These are phyloP conservation scores for Microbotryomycetes sp. DNA, from an alignment of 1,284 basidiomycete genomes.

Conservation along the genomic window DNA sequence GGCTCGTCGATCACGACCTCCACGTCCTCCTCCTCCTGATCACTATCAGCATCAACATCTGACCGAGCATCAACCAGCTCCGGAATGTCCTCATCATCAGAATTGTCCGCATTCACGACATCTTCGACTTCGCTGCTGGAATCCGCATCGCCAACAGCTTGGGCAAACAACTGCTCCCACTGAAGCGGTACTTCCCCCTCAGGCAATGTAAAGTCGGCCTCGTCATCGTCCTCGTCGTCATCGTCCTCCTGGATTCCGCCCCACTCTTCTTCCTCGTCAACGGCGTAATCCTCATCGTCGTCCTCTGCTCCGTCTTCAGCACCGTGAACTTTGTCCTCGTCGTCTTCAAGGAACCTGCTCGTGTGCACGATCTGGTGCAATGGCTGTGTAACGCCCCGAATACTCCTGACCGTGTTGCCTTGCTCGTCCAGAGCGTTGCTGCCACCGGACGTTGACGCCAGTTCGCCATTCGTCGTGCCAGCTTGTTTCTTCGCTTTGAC, in stretches of 20 bases:
- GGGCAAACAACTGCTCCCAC: slow-evolving; percentile 33
- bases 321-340: slow-evolving; percentile 42
- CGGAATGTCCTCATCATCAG: background rate
- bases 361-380: slow-evolving; percentile 51
- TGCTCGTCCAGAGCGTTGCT: slow-evolving; percentile 38
- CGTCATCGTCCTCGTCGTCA: slow-evolving; percentile 42
- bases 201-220: slow-evolving; percentile 6
- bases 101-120: background rate
- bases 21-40: slow-evolving; percentile 24
- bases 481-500: slow-evolving; percentile 29
- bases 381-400: slow-evolving; percentile 52
- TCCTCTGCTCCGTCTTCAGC: slow-evolving; percentile 44
- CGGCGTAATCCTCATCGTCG: slow-evolving; percentile 26
- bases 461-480: slow-evolving; percentile 22
- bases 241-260: slow-evolving; percentile 39
- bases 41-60: slow-evolving; percentile 36
- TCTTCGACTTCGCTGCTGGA: background rate
- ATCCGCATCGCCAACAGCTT: slow-evolving; percentile 24
- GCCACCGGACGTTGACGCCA: slow-evolving; percentile 28
- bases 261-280: slow-evolving; percentile 37
- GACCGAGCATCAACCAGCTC: slow-evolving; percentile 20
- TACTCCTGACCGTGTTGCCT: slow-evolving; percentile 42
- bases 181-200: slow-evolving; percentile 14
- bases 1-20: slow-evolving; percentile 11
- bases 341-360: slow-evolving; percentile 49